phyloP scores from a whole-genome alignment of 768 basidiomycete species.

The Suillus subaureus region DNA sequence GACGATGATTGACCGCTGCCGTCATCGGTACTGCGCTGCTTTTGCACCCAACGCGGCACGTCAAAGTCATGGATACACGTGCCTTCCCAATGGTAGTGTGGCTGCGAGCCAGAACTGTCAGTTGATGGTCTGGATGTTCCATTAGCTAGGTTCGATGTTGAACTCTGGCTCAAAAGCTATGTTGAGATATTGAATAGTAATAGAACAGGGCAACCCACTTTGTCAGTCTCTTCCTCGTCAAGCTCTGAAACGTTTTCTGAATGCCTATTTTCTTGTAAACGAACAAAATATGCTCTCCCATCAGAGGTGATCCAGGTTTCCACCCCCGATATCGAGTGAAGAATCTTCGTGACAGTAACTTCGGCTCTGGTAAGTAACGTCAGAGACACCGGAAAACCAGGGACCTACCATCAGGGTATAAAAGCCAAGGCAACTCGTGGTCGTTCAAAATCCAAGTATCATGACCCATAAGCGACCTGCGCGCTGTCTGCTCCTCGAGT shows the following conservation, averaged over 20 bases:
- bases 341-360: slow-evolving; percentile 73
- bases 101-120: slow-evolving; percentile 15
- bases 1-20: slow-evolving; percentile 33
- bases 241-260: slow-evolving; percentile 7
- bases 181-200: background rate
- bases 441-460: slow-evolving; percentile 75
- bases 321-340: slow-evolving; percentile 56
- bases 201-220: slow-evolving; percentile 32
- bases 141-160: slow-evolving; percentile 19
- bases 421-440: slow-evolving; percentile 70
- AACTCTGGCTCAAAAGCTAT: background rate
- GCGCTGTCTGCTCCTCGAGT: slow-evolving; percentile 35
- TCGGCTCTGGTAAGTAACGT: slow-evolving; percentile 1
- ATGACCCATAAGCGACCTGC: slow-evolving; percentile 45
- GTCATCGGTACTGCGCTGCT: slow-evolving; percentile 61
- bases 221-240: slow-evolving; percentile 57
- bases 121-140: slow-evolving; percentile 11
- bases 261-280: slow-evolving; percentile 48
- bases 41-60: slow-evolving; percentile 78
- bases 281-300: slow-evolving; percentile 79
- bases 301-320: slow-evolving; percentile 89
- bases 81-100: slow-evolving; percentile 59
- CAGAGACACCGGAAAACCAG: background rate
- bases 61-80: slow-evolving; percentile 80
- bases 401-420: slow-evolving; percentile 67